A percentile compares a stretch with the other conserved stretches of the same genome.
phyloP scores from a whole-genome alignment of 2,329 filamentous ascomycete genomes.

The Colletotrichum shisoi region DNA sequence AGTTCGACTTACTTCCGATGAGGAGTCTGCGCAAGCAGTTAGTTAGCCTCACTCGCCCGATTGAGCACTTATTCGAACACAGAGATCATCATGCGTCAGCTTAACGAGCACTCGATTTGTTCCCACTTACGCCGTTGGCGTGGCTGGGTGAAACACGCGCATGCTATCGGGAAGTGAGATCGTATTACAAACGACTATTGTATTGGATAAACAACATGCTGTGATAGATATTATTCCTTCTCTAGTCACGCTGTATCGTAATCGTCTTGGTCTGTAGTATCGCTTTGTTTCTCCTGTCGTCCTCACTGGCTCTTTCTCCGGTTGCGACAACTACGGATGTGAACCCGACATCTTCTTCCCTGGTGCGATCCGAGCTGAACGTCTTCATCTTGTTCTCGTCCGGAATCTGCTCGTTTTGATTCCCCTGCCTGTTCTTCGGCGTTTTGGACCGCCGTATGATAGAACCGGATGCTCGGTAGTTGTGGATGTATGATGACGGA shows the following conservation, averaged over 20 bases:
- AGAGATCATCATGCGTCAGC: too few species aligned
- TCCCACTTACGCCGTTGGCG: too few species aligned
- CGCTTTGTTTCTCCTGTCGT: slow-evolving; percentile 43
- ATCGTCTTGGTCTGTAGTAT: slow-evolving; percentile 44
- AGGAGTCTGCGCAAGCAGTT: background rate
- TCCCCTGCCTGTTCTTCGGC: slow-evolving; percentile 13
- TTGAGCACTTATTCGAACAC: too few species aligned
- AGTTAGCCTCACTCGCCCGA: background rate
- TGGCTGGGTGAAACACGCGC: background rate
- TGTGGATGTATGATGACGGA: background rate
- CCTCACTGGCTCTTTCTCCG: slow-evolving; percentile 28
- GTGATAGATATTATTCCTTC: background rate
- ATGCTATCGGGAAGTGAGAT: background rate
- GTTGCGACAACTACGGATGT: slow-evolving; percentile 34
- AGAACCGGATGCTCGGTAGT: background rate
- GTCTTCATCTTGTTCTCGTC: slow-evolving; percentile 29
- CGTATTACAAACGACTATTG: too few species aligned
- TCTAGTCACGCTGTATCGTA: slow-evolving; percentile 35
- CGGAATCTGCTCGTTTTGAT: slow-evolving; percentile 29
- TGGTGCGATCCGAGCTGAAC: slow-evolving; percentile 20
- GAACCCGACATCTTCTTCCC: slow-evolving; percentile 9
- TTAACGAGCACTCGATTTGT: too few species aligned
- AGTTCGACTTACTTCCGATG: background rate
- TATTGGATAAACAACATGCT: background rate
- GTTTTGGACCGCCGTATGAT: background rate